These are phyloP conservation scores for Lyophyllum atratum DNA, from an alignment of 768 basidiomycete genomes.

Conservation along the genomic window DNA sequence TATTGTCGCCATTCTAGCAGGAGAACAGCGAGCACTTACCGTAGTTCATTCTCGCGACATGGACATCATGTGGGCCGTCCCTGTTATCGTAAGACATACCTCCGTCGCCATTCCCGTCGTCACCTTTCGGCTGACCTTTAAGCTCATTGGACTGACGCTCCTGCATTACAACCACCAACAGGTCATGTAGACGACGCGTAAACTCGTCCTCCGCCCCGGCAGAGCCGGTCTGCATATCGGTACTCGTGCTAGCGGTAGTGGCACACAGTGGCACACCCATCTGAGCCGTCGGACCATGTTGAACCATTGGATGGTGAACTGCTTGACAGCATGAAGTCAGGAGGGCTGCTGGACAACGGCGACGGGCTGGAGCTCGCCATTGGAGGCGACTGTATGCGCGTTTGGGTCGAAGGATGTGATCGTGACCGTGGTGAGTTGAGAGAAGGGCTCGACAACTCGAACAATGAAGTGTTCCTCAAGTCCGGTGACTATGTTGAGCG, in stretches of 20 bases:
- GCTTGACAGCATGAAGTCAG: background rate
- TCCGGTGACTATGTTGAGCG: too few relatives aligned
- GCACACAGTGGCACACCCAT: too few relatives aligned
- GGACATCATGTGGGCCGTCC: too few relatives aligned
- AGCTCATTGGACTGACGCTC: background rate
- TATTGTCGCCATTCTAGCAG: background rate
- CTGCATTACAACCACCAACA: background rate
- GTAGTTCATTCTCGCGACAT: background rate
- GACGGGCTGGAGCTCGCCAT: slow-evolving; percentile 3
- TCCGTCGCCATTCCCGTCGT: too few relatives aligned
- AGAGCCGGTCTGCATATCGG: background rate
- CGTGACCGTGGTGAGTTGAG: background rate
- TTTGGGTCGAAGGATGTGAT: background rate
- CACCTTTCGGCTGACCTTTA: background rate
- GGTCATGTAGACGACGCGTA: background rate
- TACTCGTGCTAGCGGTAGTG: background rate
- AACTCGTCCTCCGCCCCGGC: background rate
- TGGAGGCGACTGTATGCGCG: background rate
- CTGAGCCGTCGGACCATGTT: background rate
- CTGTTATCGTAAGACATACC: background rate
- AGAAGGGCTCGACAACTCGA: background rate
- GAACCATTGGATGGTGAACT: background rate
- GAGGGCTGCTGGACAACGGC: slow-evolving; percentile 4
- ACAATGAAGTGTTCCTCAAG: too few relatives aligned
- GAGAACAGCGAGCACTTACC: background rate